Evolutionary conservation across 2,329 filamentous ascomycete species (phyloP).

Genomic region (Aspergillus versicolor): DNA sequence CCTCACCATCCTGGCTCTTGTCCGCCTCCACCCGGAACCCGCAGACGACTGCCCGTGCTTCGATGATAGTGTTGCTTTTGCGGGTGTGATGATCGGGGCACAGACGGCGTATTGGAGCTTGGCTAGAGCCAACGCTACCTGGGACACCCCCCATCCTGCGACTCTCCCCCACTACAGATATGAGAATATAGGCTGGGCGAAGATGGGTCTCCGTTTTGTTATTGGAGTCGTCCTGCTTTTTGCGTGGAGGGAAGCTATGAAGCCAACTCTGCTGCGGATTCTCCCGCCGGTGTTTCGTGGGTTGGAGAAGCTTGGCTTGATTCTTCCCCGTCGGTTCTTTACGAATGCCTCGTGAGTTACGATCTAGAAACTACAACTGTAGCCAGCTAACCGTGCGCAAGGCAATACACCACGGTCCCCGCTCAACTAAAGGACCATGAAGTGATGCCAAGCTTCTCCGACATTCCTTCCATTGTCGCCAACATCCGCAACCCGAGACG

Average conservation of each 20-base stretch:
- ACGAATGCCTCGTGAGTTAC: conserved; percentile 69
- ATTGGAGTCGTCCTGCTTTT: conserved; percentile 83
- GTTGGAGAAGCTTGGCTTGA: conserved; percentile 75
- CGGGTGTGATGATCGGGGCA: conserved; percentile 82
- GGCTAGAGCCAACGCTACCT: conserved; percentile 56
- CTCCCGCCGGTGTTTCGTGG: conserved; percentile 86
- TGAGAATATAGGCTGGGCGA: conserved; percentile 63
- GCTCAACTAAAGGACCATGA: conserved; percentile 74
- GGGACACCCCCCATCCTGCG: conserved; percentile 55
- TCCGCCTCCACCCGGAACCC: conserved; percentile 90
- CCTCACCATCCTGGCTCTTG: conserved; percentile 68
- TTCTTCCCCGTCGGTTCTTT: conserved; percentile 86
- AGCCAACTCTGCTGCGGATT: conserved; percentile 72
- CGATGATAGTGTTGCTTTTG: conserved; percentile 92
- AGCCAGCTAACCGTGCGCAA: conserved; percentile 42
- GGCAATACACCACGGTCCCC: conserved; percentile 76
- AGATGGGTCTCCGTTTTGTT: conserved; percentile 66
- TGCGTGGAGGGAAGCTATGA: conserved; percentile 85
- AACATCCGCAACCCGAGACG: conserved; percentile 77
- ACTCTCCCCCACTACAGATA: conserved; percentile 64
- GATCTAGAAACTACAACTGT: conserved; percentile 2
- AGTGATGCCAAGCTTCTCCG: conserved; percentile 83
- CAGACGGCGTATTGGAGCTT: conserved; percentile 85
- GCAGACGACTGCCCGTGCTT: conserved; percentile 97
- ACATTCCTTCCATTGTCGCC: conserved; percentile 77